These are phyloP conservation scores for Colletotrichum abscissum DNA, from an alignment of 2,329 filamentous ascomycete genomes.

Conservation along the genomic window DNA sequence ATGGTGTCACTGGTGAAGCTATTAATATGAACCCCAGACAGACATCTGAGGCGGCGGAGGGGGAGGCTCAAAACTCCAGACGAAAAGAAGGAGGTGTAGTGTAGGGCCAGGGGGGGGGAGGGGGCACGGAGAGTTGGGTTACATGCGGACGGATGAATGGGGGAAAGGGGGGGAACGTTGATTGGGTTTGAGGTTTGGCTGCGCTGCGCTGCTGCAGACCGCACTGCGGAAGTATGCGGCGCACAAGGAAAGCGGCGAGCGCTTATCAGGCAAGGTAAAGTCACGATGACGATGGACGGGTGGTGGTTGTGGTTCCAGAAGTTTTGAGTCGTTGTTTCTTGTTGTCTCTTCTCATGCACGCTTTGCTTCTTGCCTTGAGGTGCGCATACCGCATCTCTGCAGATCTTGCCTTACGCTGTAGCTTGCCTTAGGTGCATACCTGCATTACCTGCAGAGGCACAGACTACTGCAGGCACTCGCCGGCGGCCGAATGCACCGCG, in stretches of 20 bases:
- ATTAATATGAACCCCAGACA: conserved; percentile 30
- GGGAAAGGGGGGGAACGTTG: not conserved
- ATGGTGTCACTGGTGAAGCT: conserved; percentile 5
- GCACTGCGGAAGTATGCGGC: not conserved
- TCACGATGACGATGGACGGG: not conserved
- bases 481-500: not conserved
- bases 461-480: not conserved
- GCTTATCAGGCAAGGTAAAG: not conserved
- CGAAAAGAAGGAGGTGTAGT: conserved; percentile 1
- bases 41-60: not conserved
- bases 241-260: not conserved
- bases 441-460: too few species aligned
- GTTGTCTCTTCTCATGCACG: not conserved
- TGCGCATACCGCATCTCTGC: too few species aligned
- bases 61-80: conserved; percentile 18
- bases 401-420: not conserved
- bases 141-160: not conserved
- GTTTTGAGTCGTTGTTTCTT: not conserved
- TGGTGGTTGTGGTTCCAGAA: conserved; percentile 26
- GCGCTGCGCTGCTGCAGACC: not conserved
- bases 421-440: too few species aligned
- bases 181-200: not conserved
- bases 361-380: too few species aligned
- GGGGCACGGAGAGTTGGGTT: not conserved
- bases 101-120: not conserved